Evolutionary conservation across 1,139 yeast species (phyloP), one percentile per base, ranked within the genome.

Genomic region (Geotrichum phurueaensis): DNA sequence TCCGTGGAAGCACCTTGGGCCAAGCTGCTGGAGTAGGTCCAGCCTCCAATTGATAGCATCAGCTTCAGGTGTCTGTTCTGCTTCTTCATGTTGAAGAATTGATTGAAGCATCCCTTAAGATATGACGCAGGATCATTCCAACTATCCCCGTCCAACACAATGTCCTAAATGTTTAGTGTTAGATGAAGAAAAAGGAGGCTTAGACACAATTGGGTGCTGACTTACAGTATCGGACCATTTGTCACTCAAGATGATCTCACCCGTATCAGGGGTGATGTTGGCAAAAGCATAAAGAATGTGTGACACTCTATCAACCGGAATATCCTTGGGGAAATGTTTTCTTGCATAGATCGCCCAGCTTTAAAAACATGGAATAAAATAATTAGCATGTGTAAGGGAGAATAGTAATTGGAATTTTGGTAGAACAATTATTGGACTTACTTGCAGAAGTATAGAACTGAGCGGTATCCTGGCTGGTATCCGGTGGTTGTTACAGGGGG

Each of bases 1-100:
- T 71, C 68, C 54, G 78, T 75, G 1, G 70, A 66, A 5, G 82
- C 78, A 7, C 86, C 79, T 0, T 74, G 73, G 13, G 76, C 78
- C 68, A 91, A 86, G 7, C 76, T 73, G 0, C 76, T 77, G 12
- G 82, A 76, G 23, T 86, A 81, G 0, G 95, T 86, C 87, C 95
- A 87, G 0, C 99, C 99, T 6, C 99, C 99, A 64, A 94, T 80
- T 0, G 96, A 86, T 80, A 91, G 79, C 12, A 84, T 76, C 0
- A 86, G 76, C 64, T 84, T 84, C 50, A 91, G 70, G 43, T 79
- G 75, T 1, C 85, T 81, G 61, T 83, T 70, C 18, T 70, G 58
- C 59, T 68, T 66, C 69, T 85, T 86, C 66, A 88, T 64, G 62
- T 78, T 78, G 54, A 74, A 75, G 13, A 89, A 73, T 67, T 83